Base-by-base conservation (phyloP, 768 basidiomycete species). In the Tricholomella constricta region DNA sequence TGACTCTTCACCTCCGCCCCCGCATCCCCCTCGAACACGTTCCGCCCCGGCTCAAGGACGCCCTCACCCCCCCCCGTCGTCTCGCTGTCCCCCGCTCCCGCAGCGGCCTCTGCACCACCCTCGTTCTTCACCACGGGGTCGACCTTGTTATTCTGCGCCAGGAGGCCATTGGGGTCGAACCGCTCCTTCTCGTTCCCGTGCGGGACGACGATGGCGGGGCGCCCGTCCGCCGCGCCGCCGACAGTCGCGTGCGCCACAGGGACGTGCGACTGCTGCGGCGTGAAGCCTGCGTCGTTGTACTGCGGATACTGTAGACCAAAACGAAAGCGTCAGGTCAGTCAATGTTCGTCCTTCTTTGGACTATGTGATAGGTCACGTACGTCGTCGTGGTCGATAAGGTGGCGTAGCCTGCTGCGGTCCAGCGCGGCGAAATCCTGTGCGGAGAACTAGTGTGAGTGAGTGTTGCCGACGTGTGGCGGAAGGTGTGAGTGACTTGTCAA, bases 31-130 rank as follows among this genome's bases (percentile, higher is more conserved):
- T 77, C 87, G 61, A 93, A 93, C 52, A 91, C 76, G 63, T 93
- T 85, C 14, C 71, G 77, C 0, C 91, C 91, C 1, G 91, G 91
- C 59, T 89, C 89, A 0, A 87, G 72, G 50, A 81, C 79, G 11
- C 79, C 81, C 19, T 75, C 69, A 11, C 76, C 72, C 65, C 12
- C 67, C 60, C 37, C 67, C 55, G 36, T 72, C 57, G 57, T 47
- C 61, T 53, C 23, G 52, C 46, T 32, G 58, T 58, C 60, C 14
- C 44, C 62, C 5, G 46, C 55, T 23, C 57, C 41, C 3, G 8
- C 47, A 6, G 41, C 45, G 11, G 61, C 51, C 19, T 48, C 35
- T 8, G 25, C n/a, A 6, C 37, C 54, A 14, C 37, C 35, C 2
- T 51, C 45, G n/a, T 51, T 52, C 22, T 45, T 56, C 35, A 22